Base-by-base conservation (phyloP, 768 basidiomycete genomes). In the Hypholoma sublateritium region DNA sequence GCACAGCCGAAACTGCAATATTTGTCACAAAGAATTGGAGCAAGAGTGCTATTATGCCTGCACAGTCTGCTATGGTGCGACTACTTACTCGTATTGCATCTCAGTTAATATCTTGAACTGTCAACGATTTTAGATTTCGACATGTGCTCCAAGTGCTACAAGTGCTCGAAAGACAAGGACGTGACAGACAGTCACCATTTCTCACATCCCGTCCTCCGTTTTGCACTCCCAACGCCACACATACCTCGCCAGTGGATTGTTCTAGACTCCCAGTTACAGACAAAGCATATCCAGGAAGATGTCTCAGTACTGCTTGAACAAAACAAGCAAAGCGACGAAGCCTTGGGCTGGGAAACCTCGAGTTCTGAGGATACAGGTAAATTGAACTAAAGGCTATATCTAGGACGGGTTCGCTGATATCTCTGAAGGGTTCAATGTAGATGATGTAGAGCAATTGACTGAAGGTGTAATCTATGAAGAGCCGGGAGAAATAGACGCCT, bases 61-160 rank as follows among this genome's bases (percentile, higher is more conserved):
- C 35, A 37, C 39, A 7, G 24, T n/a, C n/a, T 59, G 58, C 51
- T 17, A 46, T 19, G 58, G 58, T 59, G 4, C 41, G 17, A 0
- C 16, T 21, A 34, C 5, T 13, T 17, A 53, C 17, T 32, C 13
- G 6, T 14, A 13, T 16, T 24, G 24, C 16, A 41, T 35, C 28
- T 32, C 28, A n/a, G 50, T 36, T n/a, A 5, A 53, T 41, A 28
- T 32, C 1, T 25, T 8, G 16, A n/a, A n/a, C 28, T 50, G 36
- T 42, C 37, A n/a, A n/a, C 41, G 14, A 32, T 7, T 7, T 32
- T 24, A 59, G 56, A 51, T n/a, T 51, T 55, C 13, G 47, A 55
- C 37, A 22, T 59, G 3, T 59, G 58, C 28, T 45, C 46, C 2
- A 34, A 50, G 22, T 59, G 58, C 39, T 55, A 41, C 16, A 34